phyloP scores from a whole-genome alignment of 2,329 filamentous ascomycete genomes.

The Aspergillus candidus region DNA sequence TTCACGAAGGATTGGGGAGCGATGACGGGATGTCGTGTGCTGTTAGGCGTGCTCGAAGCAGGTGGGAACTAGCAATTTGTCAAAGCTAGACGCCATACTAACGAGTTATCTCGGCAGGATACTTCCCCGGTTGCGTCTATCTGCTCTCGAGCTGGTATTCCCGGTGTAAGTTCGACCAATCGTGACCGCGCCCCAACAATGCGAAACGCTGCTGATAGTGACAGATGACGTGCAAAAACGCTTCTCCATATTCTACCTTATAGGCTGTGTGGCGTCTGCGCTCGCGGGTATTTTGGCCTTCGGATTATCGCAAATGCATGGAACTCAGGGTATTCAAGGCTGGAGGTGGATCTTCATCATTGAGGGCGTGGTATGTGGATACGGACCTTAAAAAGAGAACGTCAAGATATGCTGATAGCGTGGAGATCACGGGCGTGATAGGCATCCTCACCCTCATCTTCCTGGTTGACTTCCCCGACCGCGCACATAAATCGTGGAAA shows the following conservation, averaged over 20 bases:
- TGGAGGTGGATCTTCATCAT: slow-evolving; percentile 54
- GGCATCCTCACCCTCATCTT: slow-evolving; percentile 28
- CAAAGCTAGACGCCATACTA: slow-evolving; percentile 36
- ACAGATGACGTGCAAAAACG: slow-evolving; percentile 29
- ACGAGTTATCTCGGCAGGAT: slow-evolving; percentile 58
- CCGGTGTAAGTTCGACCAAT: slow-evolving; percentile 19
- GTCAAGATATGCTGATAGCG: background rate
- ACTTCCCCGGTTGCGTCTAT: slow-evolving; percentile 66
- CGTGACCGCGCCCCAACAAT: slow-evolving; percentile 4
- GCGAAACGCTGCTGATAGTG: background rate
- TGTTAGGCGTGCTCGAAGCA: slow-evolving; percentile 26
- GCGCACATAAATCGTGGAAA: slow-evolving; percentile 26
- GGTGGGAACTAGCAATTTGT: slow-evolving; percentile 1
- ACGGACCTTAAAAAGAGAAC: background rate
- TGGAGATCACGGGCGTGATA: slow-evolving; percentile 22
- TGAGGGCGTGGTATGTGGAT: slow-evolving; percentile 39
- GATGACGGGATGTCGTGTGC: slow-evolving; percentile 20
- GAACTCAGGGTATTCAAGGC: slow-evolving; percentile 38
- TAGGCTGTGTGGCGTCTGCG: slow-evolving; percentile 44
- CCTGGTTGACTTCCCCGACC: slow-evolving; percentile 36
- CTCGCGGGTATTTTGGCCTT: slow-evolving; percentile 44
- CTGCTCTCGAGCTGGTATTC: slow-evolving; percentile 70
- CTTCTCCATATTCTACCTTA: slow-evolving; percentile 44
- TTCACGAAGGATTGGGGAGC: slow-evolving; percentile 25
- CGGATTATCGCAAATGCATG: slow-evolving; percentile 38